A percentile compares a stretch with the other conserved stretches of the same genome.
phyloP scores from a whole-genome alignment of 805 yeast genomes.

The Starmerella lactis-condensi region DNA sequence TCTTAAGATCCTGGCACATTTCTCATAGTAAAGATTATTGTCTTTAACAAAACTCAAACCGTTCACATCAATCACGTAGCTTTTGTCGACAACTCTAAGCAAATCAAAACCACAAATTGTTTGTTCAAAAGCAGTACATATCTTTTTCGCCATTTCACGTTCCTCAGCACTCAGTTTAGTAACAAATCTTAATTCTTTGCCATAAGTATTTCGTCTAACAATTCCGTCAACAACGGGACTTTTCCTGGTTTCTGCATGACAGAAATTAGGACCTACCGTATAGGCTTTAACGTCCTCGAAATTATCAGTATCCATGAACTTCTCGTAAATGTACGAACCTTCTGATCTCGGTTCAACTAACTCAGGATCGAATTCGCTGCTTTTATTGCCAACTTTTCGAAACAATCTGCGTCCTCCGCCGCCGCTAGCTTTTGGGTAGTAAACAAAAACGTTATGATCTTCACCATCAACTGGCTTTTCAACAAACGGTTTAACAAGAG shows the following conservation, averaged over 20 bases:
- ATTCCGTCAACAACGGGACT: conserved; percentile 99
- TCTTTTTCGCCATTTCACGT: conserved; percentile 58
- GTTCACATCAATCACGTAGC: conserved; percentile 91
- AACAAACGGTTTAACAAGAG: conserved; percentile 74
- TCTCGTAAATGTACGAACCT: conserved; percentile 82
- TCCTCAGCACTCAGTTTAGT: conserved; percentile 65
- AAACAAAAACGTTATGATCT: conserved; percentile 88
- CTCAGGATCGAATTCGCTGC: conserved; percentile 84
- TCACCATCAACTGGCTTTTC: conserved; percentile 99
- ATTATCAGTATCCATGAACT: conserved; percentile 94
- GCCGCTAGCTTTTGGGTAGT: conserved; percentile 72
- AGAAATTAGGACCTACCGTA: conserved; percentile 76
- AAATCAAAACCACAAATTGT: conserved; percentile 95
- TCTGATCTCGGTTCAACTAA: conserved; percentile 58
- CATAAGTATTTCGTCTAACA: conserved; percentile 90
- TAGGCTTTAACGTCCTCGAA: conserved; percentile 97
- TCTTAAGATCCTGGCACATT: conserved; percentile 59
- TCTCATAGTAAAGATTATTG: conserved; percentile 67
- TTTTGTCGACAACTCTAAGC: conserved; percentile 67
- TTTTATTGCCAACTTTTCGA: conserved; percentile 90
- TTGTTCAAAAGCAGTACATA: conserved; percentile 63
- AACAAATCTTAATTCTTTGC: conserved; percentile 83
- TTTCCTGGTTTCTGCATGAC: conserved; percentile 97
- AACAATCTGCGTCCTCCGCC: conserved; percentile 94
- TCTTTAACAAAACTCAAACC: conserved; percentile 97